Evolutionary conservation across 352 stramenopile species (phyloP), one percentile per base, ranked within the genome.

Genomic region (Phytophthora sojae): DNA sequence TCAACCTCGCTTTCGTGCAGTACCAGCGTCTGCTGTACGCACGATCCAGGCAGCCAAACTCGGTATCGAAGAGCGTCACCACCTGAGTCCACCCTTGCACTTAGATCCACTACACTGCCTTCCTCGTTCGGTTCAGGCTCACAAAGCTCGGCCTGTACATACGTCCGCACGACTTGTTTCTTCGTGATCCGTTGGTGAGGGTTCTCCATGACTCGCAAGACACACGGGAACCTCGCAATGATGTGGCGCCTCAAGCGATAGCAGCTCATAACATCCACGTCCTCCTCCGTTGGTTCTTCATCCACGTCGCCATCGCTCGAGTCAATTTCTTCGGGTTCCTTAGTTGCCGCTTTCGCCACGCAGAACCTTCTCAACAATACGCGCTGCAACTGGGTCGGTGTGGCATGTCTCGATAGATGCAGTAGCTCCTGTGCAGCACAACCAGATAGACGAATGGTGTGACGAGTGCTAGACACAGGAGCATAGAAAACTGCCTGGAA

Each of bases 141-240:
- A 9, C 71, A 68, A 0, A 83, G 71, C 44, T 94, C 87, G 7
- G 85, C 82, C 66, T 94, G 85, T 6, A 92, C 61, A 54, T 91
- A 91, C 25, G 51, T 60, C 0, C 83, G 82, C 8, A 85, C 37
- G 5, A 90, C 69, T 6, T 73, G 55, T 4, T 77, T 72, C 29
- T 78, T 80, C 7, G 77, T 64, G 3, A 94, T 39, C 0, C 26
- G 12, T 14, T 93, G 85, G 9, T 90, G 73, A 4, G 70, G 69
- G 19, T 75, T 77, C 17, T 71, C 39, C 0, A 71, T 44, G 19
- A 86, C 75, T 14, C 64, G 82, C 19, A 94, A 60, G 15, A 61
- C 74, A 1, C 73, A 81, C 5, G 80, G 80, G 51, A 94, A 91
- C 1, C 77, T 58, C 5, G 75, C 69, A 6, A 89, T 42, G 14